Percentiles rank a stretch among this genome's conserved stretches.
These are phyloP conservation scores for Cladosporium velox DNA, from an alignment of 2,329 filamentous ascomycete species.

Conservation along the genomic window DNA sequence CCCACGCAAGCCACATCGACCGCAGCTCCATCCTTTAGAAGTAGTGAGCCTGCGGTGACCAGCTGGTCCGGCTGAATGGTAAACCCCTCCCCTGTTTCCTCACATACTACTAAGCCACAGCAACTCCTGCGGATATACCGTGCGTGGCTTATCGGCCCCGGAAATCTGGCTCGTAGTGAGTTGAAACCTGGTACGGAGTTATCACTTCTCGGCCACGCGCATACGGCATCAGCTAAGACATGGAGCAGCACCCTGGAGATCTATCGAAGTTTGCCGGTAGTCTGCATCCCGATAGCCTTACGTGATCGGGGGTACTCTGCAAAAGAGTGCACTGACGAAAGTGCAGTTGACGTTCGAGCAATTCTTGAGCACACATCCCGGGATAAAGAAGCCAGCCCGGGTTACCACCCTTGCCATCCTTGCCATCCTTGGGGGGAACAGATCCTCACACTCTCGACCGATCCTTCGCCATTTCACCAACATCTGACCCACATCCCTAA, in stretches of 20 bases:
- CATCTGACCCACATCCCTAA: slow-evolving; percentile 9
- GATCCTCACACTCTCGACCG: slow-evolving; percentile 8
- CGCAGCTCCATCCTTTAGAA: slow-evolving; percentile 6
- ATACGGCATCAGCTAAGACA: slow-evolving; percentile 1
- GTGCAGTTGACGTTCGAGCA: background rate
- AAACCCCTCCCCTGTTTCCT: background rate
- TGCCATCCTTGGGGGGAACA: background rate
- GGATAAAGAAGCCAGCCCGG: background rate
- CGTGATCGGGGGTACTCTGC: slow-evolving; percentile 2
- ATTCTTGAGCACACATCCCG: background rate
- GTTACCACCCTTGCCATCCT: background rate
- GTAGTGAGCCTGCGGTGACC: background rate
- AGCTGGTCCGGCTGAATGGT: slow-evolving; percentile 13
- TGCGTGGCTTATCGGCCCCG: slow-evolving; percentile 2
- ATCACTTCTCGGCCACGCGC: slow-evolving; percentile 4
- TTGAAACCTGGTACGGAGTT: slow-evolving; percentile 4
- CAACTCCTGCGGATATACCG: background rate
- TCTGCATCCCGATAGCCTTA: slow-evolving; percentile 2
- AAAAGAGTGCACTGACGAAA: background rate
- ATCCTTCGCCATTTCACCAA: slow-evolving; percentile 13
- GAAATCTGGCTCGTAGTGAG: background rate
- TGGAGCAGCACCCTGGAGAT: slow-evolving; percentile 7
- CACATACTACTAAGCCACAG: background rate
- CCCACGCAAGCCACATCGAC: slow-evolving; percentile 12
- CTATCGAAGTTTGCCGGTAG: slow-evolving; percentile 13